Percentiles rank a stretch among this genome's conserved stretches.
Conservation (phyloP, 192 early-diverging fungal genomes). For the Linnemannia elongata region DNA sequence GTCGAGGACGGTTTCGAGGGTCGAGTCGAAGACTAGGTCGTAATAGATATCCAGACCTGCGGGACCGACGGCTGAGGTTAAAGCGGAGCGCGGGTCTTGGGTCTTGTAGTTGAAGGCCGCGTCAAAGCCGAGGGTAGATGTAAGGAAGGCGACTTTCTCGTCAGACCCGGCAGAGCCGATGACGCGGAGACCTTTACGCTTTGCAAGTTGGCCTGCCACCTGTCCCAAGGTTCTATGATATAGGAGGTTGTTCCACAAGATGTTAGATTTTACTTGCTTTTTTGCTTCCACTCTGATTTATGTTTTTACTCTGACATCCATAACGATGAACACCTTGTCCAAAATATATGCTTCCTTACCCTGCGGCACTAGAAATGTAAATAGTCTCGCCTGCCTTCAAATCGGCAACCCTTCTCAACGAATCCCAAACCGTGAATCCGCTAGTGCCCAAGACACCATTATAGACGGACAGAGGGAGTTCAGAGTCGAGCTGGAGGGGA, state of each 20-base stretch:
- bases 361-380: conserved; percentile 48
- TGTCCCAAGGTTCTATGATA: conserved; percentile 67
- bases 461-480: not conserved
- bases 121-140: conserved; percentile 77
- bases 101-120: conserved; percentile 94
- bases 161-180: conserved; percentile 87
- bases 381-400: conserved; percentile 86
- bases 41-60: conserved; percentile 84
- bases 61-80: not conserved
- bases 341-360: not conserved
- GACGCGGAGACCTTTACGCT: conserved; percentile 79
- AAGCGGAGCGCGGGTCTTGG: conserved; percentile 4
- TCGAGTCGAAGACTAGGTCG: conserved; percentile 79
- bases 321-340: no score
- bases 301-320: no score
- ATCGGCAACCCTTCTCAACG: conserved; percentile 74
- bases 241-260: no score
- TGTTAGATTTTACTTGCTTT: not conserved
- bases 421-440: conserved; percentile 21
- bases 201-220: conserved; percentile 82
- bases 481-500: conserved; percentile 65
- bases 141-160: conserved; percentile 81
- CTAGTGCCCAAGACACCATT: conserved; percentile 2
- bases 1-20: conserved; percentile 13
- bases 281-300: no score